Evolutionary conservation across 75 land plant genomes (phyloP).

Genomic region (Cunninghamia lanceolata): DNA sequence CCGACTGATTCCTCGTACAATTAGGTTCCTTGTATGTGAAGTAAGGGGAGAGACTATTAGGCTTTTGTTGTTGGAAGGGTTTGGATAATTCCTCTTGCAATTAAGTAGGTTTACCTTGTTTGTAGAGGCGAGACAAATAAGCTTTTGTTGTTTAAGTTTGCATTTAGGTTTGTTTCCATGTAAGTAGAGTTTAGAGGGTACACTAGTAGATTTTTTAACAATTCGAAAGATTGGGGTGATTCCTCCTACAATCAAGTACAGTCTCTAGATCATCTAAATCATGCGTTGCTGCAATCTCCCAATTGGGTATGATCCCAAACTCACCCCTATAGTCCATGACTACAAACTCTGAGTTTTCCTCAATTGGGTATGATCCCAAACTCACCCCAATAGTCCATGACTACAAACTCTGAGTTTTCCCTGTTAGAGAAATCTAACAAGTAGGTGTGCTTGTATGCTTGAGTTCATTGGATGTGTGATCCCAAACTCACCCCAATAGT

Average conservation of each 20-base stretch:
- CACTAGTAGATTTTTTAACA: background rate
- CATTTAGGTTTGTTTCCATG: background rate
- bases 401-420: no score
- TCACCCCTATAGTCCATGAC: background rate
- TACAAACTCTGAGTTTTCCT: background rate
- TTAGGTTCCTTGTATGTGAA: no score
- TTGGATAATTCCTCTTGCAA: background rate
- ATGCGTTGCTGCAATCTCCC: background rate
- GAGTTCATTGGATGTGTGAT: background rate
- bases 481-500: no score
- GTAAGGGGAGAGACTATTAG: background rate
- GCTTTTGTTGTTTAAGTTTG: no score
- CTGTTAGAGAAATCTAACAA: no score
- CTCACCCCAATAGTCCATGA: no score
- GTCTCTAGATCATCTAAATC: background rate
- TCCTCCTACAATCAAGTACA: background rate
- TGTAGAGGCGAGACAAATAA: background rate
- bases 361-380: no score
- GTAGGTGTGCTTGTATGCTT: no score
- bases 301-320: background rate
- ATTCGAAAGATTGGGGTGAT: background rate
- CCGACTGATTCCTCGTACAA: no score
- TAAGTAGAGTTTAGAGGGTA: background rate
- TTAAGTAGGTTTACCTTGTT: background rate
- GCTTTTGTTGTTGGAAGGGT: background rate